Conservation (phyloP, 2,329 filamentous ascomycete species). For the Fusarium sp. region DNA sequence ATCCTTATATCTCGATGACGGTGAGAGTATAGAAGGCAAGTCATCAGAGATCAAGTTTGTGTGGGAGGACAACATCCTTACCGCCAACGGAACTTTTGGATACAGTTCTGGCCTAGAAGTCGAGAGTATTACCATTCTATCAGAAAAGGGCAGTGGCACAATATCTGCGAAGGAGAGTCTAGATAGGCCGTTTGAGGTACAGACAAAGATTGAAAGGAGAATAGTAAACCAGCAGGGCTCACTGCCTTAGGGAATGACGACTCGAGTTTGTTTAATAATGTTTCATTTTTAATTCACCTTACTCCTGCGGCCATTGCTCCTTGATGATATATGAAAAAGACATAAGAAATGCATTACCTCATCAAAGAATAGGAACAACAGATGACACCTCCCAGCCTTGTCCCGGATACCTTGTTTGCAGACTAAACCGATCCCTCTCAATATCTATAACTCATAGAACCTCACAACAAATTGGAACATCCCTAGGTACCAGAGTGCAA, state of each 20-base stretch:
- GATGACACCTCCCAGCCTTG: neutral
- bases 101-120: neutral
- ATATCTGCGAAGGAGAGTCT: neutral
- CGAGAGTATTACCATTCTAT: neutral
- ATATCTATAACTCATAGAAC: neutral
- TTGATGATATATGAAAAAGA: neutral
- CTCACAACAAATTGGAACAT: neutral
- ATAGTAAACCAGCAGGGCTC: neutral
- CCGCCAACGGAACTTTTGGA: neutral
- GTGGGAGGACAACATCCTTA: neutral
- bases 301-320: neutral
- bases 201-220: neutral
- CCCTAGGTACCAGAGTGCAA: neutral
- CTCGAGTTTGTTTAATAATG: neutral
- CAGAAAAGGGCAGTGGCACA: neutral
- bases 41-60: neutral
- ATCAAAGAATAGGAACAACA: neutral
- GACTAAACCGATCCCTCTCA: neutral
- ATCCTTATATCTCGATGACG: constrained; percentile 82
- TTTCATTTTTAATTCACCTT: neutral
- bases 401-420: neutral
- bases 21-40: constrained; percentile 55
- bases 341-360: neutral
- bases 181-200: neutral
- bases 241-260: neutral